A percentile compares a stretch with the other conserved stretches of the same genome.
Evolutionary conservation across 140 eudicot genomes (phyloP).

Genomic region (Senecio squalidus): DNA sequence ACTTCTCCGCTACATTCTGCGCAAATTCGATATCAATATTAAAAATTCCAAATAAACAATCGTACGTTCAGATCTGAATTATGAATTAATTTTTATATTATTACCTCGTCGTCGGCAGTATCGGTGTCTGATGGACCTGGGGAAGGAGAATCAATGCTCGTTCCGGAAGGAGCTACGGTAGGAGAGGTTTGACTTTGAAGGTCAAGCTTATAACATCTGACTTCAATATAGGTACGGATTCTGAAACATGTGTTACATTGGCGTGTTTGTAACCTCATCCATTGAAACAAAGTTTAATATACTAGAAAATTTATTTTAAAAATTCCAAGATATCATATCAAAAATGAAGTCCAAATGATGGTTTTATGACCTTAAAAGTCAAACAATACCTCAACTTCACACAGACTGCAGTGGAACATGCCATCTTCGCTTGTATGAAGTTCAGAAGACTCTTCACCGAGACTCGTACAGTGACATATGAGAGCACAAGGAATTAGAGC

Average conservation of each 20-base stretch:
- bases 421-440: slow-evolving; percentile 84
- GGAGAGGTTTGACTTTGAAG: slow-evolving; percentile 27
- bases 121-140: slow-evolving; percentile 40
- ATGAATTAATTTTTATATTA: background rate
- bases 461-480: slow-evolving; percentile 42
- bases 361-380: slow-evolving; percentile 2
- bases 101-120: slow-evolving; percentile 30
- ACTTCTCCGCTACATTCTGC: too few relatives aligned
- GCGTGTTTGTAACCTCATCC: background rate
- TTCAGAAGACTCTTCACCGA: slow-evolving; percentile 56
- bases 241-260: background rate
- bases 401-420: slow-evolving; percentile 93
- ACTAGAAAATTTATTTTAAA: slow-evolving; percentile 3
- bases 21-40: too few relatives aligned
- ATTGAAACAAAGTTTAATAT: background rate
- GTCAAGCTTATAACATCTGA: slow-evolving; percentile 9
- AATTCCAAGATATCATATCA: background rate
- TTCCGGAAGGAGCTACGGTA: slow-evolving; percentile 53
- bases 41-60: too few relatives aligned
- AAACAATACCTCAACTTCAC: slow-evolving; percentile 88
- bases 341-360: background rate
- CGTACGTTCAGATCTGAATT: too few relatives aligned
- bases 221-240: background rate
- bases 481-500: slow-evolving; percentile 61
- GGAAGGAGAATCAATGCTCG: slow-evolving; percentile 26